Percentiles rank a stretch among this genome's conserved stretches.
Conservation (phyloP, 2,329 filamentous ascomycete genomes). For the Lachnum nothofagi region DNA sequence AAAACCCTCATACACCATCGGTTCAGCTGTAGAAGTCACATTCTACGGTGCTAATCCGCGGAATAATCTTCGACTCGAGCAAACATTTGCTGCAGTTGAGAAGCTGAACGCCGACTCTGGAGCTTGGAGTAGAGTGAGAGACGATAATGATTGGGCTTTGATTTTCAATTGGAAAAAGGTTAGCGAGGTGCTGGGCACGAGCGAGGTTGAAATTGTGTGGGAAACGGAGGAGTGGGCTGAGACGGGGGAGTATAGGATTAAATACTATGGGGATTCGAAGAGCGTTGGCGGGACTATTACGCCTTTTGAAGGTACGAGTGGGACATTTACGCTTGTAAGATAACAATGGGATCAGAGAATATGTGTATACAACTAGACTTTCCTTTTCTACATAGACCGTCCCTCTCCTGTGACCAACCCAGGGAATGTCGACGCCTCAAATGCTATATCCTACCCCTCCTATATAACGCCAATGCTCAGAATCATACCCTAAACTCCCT, state of each 20-base stretch:
- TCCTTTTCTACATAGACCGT: background rate
- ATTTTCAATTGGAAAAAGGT: slow-evolving; percentile 75
- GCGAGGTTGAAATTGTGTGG: slow-evolving; percentile 76
- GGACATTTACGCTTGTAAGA: slow-evolving; percentile 40
- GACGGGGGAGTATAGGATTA: slow-evolving; percentile 67
- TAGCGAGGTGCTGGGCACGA: slow-evolving; percentile 64
- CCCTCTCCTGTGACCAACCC: background rate
- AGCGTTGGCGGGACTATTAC: slow-evolving; percentile 54
- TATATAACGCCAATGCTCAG: background rate
- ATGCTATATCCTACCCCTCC: background rate
- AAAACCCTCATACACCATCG: slow-evolving; percentile 50
- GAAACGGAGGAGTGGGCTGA: slow-evolving; percentile 60
- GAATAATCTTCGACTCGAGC: slow-evolving; percentile 76
- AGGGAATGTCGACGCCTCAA: background rate
- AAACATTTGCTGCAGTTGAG: slow-evolving; percentile 75
- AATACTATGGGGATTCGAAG: slow-evolving; percentile 83
- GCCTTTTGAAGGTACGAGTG: slow-evolving; percentile 64
- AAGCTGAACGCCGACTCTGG: slow-evolving; percentile 41
- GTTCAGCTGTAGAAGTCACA: slow-evolving; percentile 57
- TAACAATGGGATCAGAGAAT: background rate
- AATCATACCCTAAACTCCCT: slow-evolving; percentile 1
- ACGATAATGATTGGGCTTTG: slow-evolving; percentile 78
- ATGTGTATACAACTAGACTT: background rate
- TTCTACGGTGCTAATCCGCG: slow-evolving; percentile 88
- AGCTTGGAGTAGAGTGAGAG: slow-evolving; percentile 61